Conservation (phyloP, 306 rosid species). For the Lotus japonicus region DNA sequence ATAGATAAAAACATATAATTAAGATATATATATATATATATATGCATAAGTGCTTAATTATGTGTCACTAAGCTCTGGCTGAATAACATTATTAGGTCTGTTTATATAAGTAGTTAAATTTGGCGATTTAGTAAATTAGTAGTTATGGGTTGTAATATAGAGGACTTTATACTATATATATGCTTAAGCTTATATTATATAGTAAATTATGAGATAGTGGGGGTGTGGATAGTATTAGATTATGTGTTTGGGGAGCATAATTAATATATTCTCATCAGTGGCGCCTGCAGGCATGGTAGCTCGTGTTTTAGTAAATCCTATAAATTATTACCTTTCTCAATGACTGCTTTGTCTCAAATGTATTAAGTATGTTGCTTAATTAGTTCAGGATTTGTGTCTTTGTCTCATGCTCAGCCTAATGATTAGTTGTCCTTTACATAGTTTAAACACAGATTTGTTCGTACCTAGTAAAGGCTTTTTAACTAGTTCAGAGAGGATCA, state of each 20-base stretch:
- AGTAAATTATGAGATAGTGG: conserved; percentile 8
- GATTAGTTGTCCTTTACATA: conserved; percentile 10
- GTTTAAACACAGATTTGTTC: background rate
- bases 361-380: background rate
- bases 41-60: conserved; percentile 14
- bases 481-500: background rate
- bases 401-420: conserved; percentile 13
- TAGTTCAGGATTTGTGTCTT: background rate
- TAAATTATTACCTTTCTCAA: background rate
- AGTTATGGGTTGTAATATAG: conserved; percentile 34
- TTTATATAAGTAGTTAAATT: conserved; percentile 23
- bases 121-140: conserved; percentile 12
- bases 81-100: conserved; percentile 29
- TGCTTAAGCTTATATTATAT: conserved; percentile 3
- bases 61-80: conserved; percentile 16
- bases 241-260: conserved; percentile 27
- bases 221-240: conserved; percentile 12
- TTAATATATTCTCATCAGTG: conserved; percentile 15
- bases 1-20: background rate
- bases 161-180: conserved; percentile 10
- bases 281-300: background rate
- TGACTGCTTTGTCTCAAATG: conserved; percentile 7
- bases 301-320: conserved; percentile 23
- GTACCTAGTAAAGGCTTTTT: background rate
- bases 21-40: background rate